phyloP scores from a whole-genome alignment of 345 rosid species.

The Syzygium grande region DNA sequence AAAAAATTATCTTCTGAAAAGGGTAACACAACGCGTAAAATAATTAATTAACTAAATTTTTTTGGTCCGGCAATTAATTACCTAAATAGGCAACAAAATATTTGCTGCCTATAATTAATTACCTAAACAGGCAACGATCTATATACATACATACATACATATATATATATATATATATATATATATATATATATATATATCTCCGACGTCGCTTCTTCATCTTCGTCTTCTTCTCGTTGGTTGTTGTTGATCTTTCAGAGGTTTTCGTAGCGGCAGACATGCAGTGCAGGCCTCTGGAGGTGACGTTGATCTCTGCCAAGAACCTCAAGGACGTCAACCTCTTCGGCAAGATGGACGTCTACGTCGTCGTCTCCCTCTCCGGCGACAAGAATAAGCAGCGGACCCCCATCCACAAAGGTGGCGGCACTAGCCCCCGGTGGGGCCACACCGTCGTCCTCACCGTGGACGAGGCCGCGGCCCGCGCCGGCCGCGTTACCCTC shows the following conservation, averaged over 20 bases:
- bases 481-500: constrained; percentile 25
- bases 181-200: too few relatives aligned
- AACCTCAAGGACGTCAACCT: constrained; percentile 14
- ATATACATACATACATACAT: too few relatives aligned
- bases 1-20: too few relatives aligned
- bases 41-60: too few relatives aligned
- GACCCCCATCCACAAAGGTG: constrained; percentile 40
- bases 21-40: too few relatives aligned
- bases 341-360: constrained; percentile 55
- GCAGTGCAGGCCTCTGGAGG: constrained; percentile 51
- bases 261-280: constrained; percentile 1
- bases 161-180: too few relatives aligned
- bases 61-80: too few relatives aligned
- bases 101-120: too few relatives aligned
- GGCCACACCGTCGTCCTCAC: constrained; percentile 40
- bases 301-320: constrained; percentile 24
- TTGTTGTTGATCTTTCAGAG: too few relatives aligned
- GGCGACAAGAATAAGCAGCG: constrained; percentile 5
- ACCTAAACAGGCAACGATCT: too few relatives aligned
- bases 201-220: too few relatives aligned
- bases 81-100: too few relatives aligned
- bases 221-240: background rate
- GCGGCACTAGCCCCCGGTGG: constrained; percentile 53
- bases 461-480: constrained; percentile 37
- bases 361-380: constrained; percentile 39